Percentiles rank a stretch among this genome's conserved stretches.
Evolutionary conservation across 352 stramenopile genomes (phyloP).

Genomic region (Halophytophthora batemanensis): DNA sequence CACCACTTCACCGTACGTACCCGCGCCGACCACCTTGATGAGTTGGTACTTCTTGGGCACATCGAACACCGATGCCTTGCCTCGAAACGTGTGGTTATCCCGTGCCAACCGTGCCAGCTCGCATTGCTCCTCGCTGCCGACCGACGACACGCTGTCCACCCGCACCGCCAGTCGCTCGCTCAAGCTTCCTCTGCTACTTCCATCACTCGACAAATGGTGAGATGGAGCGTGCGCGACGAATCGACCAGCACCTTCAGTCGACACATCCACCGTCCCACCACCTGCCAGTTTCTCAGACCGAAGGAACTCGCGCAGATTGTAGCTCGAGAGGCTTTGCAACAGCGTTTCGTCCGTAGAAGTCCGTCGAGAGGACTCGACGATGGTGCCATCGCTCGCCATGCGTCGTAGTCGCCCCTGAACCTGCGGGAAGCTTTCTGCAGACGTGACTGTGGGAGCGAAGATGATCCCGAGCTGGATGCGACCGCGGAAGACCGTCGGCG

Average conservation of each 20-base stretch:
- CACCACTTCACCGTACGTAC: conserved; percentile 81
- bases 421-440: conserved; percentile 45
- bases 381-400: conserved; percentile 29
- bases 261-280: conserved; percentile 22
- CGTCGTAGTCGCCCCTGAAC: conserved; percentile 37
- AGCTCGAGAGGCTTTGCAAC: conserved; percentile 52
- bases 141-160: not conserved
- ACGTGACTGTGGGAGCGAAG: conserved; percentile 65
- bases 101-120: conserved; percentile 40
- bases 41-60: conserved; percentile 78
- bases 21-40: conserved; percentile 78
- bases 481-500: conserved; percentile 76
- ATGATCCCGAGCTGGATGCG: conserved; percentile 78
- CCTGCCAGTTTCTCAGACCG: conserved; percentile 35
- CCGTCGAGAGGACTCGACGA: conserved; percentile 20
- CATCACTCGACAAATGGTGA: conserved; percentile 9
- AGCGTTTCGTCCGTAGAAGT: conserved; percentile 45
- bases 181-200: too few species aligned
- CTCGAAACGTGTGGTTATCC: conserved; percentile 66
- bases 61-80: conserved; percentile 68
- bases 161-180: too few species aligned
- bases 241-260: conserved; percentile 11
- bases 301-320: conserved; percentile 57
- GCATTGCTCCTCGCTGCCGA: conserved; percentile 18
- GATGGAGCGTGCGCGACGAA: conserved; percentile 24